Conservation (phyloP, 768 basidiomycete genomes). For the Lactarius indigo region DNA sequence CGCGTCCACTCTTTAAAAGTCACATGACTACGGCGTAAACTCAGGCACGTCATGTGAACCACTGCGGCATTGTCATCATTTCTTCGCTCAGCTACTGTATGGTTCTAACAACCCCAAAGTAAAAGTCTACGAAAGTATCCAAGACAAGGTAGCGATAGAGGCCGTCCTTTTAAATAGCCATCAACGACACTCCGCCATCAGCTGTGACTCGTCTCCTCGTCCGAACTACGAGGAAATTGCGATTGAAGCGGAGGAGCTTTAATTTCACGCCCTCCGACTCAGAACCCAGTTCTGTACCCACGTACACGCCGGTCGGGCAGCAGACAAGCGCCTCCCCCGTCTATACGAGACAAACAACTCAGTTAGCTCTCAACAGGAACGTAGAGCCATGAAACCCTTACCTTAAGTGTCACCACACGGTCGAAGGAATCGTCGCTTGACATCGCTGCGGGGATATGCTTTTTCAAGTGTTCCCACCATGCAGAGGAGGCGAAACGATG, state of each 20-base stretch:
- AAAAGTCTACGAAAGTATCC: not conserved
- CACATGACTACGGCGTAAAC: conserved; percentile 6
- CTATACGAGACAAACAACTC: conserved; percentile 34
- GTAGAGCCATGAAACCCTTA: conserved; percentile 29
- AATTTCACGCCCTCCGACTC: conserved; percentile 1
- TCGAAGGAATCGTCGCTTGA: conserved; percentile 59
- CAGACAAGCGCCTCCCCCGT: conserved; percentile 70
- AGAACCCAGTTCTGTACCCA: conserved; percentile 27
- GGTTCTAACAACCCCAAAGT: not conserved
- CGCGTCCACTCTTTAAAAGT: not conserved
- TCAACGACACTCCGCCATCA: conserved; percentile 63
- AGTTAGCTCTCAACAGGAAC: not conserved
- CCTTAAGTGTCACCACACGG: conserved; percentile 61
- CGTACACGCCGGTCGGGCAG: conserved; percentile 57
- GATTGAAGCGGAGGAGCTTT: conserved; percentile 47
- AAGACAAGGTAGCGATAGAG: not conserved
- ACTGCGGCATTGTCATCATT: no score
- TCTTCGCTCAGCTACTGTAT: not conserved
- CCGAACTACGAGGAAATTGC: conserved; percentile 57
- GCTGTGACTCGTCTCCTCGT: conserved; percentile 57
- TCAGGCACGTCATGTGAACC: not conserved
- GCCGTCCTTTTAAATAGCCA: conserved; percentile 31
- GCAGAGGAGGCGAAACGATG: conserved; percentile 74
- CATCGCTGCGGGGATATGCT: conserved; percentile 65
- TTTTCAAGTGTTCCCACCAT: conserved; percentile 69